Percentiles rank a stretch among this genome's conserved stretches.
Evolutionary conservation across 345 rosid species (phyloP).

Genomic region (Camelina hispida): DNA sequence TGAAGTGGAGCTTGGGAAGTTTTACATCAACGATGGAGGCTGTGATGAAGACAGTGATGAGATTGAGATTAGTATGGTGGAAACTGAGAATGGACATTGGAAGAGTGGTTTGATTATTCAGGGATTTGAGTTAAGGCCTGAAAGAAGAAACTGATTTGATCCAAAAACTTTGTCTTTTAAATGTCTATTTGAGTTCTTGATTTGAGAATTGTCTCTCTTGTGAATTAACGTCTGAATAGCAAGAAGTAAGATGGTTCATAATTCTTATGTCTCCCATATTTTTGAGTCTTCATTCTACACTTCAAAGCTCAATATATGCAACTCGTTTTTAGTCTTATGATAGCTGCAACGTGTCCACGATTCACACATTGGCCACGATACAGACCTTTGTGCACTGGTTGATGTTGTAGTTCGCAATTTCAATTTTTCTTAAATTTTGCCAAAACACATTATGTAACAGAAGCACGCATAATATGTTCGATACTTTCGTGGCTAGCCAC

Average conservation of each 20-base stretch:
- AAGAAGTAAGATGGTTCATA: neutral
- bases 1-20: conserved; percentile 66
- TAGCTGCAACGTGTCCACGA: neutral
- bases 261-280: neutral
- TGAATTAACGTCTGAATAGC: neutral
- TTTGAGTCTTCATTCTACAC: neutral
- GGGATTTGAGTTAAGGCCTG: conserved; percentile 72
- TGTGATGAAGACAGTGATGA: conserved; percentile 47
- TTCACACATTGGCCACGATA: neutral
- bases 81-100: conserved; percentile 51
- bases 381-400: no score
- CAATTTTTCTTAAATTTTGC: no score
- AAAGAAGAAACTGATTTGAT: conserved; percentile 11
- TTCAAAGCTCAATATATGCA: neutral
- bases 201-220: neutral
- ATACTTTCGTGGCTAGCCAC: no score
- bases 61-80: conserved; percentile 52
- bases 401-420: no score
- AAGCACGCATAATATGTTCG: no score
- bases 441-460: no score
- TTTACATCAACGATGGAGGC: conserved; percentile 21
- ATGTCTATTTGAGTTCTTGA: neutral
- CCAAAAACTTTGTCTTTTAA: neutral
- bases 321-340: neutral
- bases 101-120: conserved; percentile 64